Evolutionary conservation across 2,329 filamentous ascomycete genomes (phyloP).

Genomic region (Ascochyta koolunga): DNA sequence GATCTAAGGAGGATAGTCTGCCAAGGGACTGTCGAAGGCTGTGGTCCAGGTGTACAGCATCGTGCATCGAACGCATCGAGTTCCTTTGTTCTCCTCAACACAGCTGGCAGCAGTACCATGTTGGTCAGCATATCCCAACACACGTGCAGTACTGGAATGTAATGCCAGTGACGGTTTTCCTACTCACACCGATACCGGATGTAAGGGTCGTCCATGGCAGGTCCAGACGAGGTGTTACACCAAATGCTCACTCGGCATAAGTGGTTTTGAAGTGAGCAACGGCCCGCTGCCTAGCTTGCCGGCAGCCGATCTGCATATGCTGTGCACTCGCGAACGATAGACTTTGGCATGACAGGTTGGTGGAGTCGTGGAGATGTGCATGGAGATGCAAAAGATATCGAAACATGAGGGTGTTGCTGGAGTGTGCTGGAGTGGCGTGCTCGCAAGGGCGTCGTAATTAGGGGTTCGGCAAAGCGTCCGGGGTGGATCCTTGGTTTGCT

Average conservation of each 20-base stretch:
- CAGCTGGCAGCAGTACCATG: neutral
- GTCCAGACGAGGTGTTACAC: conserved; percentile 2
- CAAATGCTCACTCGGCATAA: neutral
- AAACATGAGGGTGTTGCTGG: conserved; percentile 6
- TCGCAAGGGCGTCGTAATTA: conserved; percentile 4
- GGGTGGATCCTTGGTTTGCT: conserved; percentile 15
- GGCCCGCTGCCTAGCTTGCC: conserved; percentile 3
- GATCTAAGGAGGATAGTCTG: neutral
- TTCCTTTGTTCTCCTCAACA: too few relatives aligned
- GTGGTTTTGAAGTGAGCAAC: conserved; percentile 10
- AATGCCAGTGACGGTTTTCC: neutral
- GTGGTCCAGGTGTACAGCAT: neutral
- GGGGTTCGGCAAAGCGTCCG: conserved; percentile 5
- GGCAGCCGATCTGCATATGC: conserved; percentile 1
- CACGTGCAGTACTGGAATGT: neutral
- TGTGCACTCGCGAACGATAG: neutral
- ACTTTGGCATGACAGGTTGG: conserved; percentile 3
- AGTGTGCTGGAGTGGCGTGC: conserved; percentile 9
- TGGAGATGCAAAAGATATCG: conserved; percentile 6
- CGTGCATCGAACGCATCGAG: neutral
- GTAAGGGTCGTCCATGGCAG: conserved; percentile 9
- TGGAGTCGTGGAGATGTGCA: conserved; percentile 7
- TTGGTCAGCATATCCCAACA: neutral
- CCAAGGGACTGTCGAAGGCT: neutral
- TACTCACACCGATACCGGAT: conserved; percentile 1